phyloP scores from a whole-genome alignment of 495 filamentous ascomycete genomes.

The Extremus antarcticus region DNA sequence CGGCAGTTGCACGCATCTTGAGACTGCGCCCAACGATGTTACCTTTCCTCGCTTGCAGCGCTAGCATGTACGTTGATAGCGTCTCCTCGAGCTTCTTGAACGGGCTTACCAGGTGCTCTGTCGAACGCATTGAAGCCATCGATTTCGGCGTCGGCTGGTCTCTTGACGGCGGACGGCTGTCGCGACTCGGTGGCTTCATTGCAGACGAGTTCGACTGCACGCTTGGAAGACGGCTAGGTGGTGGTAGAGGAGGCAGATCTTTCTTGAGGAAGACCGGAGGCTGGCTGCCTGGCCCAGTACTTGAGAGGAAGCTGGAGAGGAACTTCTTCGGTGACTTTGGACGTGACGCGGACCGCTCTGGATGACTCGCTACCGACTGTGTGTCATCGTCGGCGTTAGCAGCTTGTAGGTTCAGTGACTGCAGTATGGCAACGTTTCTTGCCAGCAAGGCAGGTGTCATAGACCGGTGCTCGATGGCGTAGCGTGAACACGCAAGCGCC shows the following conservation, averaged over 20 bases:
- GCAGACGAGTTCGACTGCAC: not conserved
- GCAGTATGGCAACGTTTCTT: conserved; percentile 63
- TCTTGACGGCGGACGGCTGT: conserved; percentile 16
- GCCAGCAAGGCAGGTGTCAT: conserved; percentile 54
- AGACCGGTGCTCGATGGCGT: conserved; percentile 47
- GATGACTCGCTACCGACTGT: not conserved
- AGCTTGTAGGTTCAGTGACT: conserved; percentile 48
- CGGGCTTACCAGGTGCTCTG: conserved; percentile 37
- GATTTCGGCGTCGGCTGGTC: conserved; percentile 21
- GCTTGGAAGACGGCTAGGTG: conserved; percentile 4
- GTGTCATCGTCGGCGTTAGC: not conserved
- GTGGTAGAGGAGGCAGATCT: conserved; percentile 16
- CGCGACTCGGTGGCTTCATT: conserved; percentile 16
- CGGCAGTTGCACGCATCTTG: conserved; percentile 55
- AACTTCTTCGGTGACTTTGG: conserved; percentile 82
- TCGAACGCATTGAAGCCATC: conserved; percentile 15
- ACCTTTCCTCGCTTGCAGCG: conserved; percentile 71
- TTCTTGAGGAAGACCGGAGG: conserved; percentile 18
- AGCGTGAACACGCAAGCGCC: not conserved
- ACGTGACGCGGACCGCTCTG: conserved; percentile 32
- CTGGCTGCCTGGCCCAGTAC: conserved; percentile 17
- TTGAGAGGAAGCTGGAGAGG: conserved; percentile 62
- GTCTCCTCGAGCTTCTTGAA: conserved; percentile 71
- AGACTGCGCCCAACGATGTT: conserved; percentile 70
- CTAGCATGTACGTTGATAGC: conserved; percentile 71